These are phyloP conservation scores for Aspergillus baeticus DNA, from an alignment of 495 filamentous ascomycete species.

Conservation along the genomic window DNA sequence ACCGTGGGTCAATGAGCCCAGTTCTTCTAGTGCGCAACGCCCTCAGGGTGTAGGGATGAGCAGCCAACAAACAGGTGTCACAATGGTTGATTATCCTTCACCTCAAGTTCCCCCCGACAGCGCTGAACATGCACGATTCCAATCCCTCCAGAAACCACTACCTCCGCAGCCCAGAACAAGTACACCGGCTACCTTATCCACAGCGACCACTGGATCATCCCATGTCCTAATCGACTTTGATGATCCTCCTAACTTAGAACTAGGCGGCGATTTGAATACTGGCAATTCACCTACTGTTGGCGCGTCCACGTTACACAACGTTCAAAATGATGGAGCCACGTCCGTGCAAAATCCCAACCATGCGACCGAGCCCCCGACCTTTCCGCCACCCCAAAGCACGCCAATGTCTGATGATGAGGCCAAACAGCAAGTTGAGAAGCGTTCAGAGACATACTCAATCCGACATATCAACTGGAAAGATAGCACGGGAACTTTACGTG, in stretches of 20 bases:
- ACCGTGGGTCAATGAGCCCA: slow-evolving; percentile 24
- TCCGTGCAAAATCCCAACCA: slow-evolving; percentile 10
- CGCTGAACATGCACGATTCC: not conserved
- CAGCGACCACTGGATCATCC: slow-evolving; percentile 34
- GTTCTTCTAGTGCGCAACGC: slow-evolving; percentile 1
- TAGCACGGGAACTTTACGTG: slow-evolving; percentile 38
- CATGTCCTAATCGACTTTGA: slow-evolving; percentile 42
- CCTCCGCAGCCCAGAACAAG: slow-evolving; percentile 23
- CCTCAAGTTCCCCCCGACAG: not conserved
- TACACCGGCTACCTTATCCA: slow-evolving; percentile 28
- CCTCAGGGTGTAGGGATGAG: not conserved
- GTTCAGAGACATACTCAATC: slow-evolving; percentile 69
- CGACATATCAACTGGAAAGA: slow-evolving; percentile 64
- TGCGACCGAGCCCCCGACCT: not conserved
- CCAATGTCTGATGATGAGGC: slow-evolving; percentile 33
- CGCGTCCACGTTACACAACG: not conserved
- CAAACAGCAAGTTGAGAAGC: slow-evolving; percentile 42
- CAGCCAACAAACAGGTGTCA: not conserved
- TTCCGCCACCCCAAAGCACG: slow-evolving; percentile 8
- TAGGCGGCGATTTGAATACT: slow-evolving; percentile 7
- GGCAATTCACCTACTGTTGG: slow-evolving; percentile 10
- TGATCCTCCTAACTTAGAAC: slow-evolving; percentile 11
- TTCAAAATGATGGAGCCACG: slow-evolving; percentile 6
- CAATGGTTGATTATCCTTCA: not conserved
- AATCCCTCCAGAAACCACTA: slow-evolving; percentile 6